Evolutionary conservation across 2,329 filamentous ascomycete species (phyloP).

Genomic region (Aspergillus pseudotamarii): DNA sequence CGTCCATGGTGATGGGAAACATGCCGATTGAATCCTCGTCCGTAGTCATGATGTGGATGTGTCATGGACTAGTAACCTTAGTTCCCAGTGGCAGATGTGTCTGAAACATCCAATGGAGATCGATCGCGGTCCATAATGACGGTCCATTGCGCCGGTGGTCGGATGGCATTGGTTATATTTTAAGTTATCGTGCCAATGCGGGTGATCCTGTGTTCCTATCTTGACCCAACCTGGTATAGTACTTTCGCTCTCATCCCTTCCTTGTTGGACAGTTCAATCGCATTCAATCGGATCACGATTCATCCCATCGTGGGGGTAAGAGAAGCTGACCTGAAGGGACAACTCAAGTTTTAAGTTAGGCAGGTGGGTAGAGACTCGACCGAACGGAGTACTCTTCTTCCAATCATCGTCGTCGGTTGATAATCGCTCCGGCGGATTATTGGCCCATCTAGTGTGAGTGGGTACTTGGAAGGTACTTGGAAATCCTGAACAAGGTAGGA

Average conservation of each 20-base stretch:
- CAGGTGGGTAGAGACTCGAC: too few species aligned
- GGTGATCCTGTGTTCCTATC: background rate
- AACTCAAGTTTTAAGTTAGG: background rate
- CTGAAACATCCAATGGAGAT: constrained; percentile 1
- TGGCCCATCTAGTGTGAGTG: background rate
- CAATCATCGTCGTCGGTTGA: background rate
- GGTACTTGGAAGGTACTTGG: background rate
- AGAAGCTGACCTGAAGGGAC: background rate
- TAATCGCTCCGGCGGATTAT: background rate
- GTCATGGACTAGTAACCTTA: constrained; percentile 5
- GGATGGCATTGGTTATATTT: background rate
- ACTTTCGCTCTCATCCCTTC: too few species aligned
- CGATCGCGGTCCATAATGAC: background rate
- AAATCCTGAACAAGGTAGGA: background rate
- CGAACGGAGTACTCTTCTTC: too few species aligned
- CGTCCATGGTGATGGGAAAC: background rate
- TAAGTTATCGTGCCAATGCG: constrained; percentile 6
- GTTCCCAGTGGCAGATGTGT: background rate
- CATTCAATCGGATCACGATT: background rate
- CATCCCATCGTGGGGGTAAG: background rate
- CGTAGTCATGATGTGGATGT: constrained; percentile 2
- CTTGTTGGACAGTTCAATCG: background rate
- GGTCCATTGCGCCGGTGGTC: background rate
- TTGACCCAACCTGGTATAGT: background rate
- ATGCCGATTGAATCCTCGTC: background rate